These are phyloP conservation scores for Chlamydomonas eustigma DNA, from an alignment of 139 green algal species.

Conservation along the genomic window DNA sequence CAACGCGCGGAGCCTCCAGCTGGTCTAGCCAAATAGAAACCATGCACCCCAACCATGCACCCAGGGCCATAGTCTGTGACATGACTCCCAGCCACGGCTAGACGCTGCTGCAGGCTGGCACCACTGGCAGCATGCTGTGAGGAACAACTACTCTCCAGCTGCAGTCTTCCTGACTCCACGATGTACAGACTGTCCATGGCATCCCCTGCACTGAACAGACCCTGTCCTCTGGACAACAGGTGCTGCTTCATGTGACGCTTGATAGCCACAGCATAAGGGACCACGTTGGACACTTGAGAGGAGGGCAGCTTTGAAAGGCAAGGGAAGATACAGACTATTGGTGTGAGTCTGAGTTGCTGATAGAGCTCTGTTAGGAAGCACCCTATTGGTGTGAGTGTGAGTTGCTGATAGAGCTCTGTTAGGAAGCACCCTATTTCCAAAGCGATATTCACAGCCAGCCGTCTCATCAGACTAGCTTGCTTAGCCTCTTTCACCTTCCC, in stretches of 20 bases:
- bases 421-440: no score
- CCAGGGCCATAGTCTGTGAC: constrained; percentile 27
- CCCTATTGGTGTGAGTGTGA: no score
- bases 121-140: background rate
- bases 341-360: no score
- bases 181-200: background rate
- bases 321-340: no score
- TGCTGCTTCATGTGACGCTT: background rate
- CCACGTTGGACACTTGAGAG: background rate
- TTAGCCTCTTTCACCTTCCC: no score
- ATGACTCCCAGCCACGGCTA: background rate
- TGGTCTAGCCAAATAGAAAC: constrained; percentile 33
- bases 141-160: background rate
- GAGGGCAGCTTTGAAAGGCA: no score
- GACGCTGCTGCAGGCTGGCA: background rate
- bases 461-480: no score
- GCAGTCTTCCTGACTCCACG: background rate
- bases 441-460: no score
- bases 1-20: constrained; percentile 12
- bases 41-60: constrained; percentile 27
- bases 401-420: no score
- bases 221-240: background rate
- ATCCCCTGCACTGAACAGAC: background rate
- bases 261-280: background rate
- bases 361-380: no score